These are phyloP conservation scores for Obelidium mucronatum DNA, from an alignment of 192 early-diverging fungal genomes.

Conservation along the genomic window DNA sequence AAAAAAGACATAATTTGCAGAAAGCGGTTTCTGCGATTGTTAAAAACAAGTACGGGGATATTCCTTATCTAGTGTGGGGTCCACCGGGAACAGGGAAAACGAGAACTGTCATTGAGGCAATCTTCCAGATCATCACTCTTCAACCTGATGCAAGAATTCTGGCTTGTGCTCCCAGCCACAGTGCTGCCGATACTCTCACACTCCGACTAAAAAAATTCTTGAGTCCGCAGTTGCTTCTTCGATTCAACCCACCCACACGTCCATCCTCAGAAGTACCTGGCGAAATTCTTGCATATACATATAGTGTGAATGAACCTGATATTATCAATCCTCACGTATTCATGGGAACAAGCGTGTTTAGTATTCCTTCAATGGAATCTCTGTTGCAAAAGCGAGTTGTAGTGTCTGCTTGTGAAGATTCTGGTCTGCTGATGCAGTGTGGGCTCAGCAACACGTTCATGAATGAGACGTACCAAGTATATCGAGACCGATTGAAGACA, in stretches of 20 bases:
- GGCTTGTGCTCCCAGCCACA: conserved; percentile 61
- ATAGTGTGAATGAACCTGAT: too few relatives aligned
- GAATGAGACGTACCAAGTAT: neutral
- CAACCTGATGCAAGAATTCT: conserved; percentile 53
- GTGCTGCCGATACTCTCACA: conserved; percentile 61
- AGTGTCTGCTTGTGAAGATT: conserved; percentile 60
- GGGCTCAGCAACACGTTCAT: conserved; percentile 48
- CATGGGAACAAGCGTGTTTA: conserved; percentile 38
- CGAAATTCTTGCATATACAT: conserved; percentile 56
- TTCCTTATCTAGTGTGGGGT: conserved; percentile 42
- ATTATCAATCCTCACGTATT: too few relatives aligned
- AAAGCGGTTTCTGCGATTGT: conserved; percentile 36
- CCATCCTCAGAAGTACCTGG: conserved; percentile 52
- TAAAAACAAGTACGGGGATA: conserved; percentile 38
- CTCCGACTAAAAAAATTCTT: conserved; percentile 51
- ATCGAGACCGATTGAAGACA: neutral
- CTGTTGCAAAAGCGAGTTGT: conserved; percentile 53
- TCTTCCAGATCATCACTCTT: conserved; percentile 50
- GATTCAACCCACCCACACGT: conserved; percentile 53
- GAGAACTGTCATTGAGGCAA: conserved; percentile 57
- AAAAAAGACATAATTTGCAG: too few relatives aligned
- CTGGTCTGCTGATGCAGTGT: conserved; percentile 50
- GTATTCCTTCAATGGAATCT: conserved; percentile 49
- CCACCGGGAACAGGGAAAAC: conserved; percentile 65
- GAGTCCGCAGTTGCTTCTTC: conserved; percentile 45